A percentile compares a stretch with the other conserved stretches of the same genome.
These are phyloP conservation scores for Filosporella fistucella DNA, from an alignment of 495 filamentous ascomycete species.

Conservation along the genomic window DNA sequence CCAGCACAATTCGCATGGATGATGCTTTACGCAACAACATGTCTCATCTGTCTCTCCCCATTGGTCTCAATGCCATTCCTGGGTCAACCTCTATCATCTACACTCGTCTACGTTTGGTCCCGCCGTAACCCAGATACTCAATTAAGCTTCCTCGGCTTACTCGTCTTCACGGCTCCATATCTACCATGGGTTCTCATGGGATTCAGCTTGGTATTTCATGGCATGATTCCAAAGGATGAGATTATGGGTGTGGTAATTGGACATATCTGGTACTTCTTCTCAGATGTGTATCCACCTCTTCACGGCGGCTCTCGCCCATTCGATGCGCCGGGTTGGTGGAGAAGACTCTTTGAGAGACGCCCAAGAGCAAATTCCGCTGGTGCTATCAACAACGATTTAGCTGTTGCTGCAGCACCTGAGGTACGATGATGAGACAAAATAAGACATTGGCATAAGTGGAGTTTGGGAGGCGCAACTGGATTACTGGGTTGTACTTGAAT, in stretches of 20 bases:
- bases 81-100: conserved; percentile 82
- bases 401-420: conserved; percentile 39
- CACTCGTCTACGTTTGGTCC: conserved; percentile 97
- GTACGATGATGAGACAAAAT: too few species aligned
- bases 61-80: conserved; percentile 86
- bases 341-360: conserved; percentile 68
- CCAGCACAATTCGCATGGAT: conserved; percentile 95
- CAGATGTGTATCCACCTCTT: conserved; percentile 89
- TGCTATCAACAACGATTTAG: conserved; percentile 47
- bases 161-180: conserved; percentile 92
- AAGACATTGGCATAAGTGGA: too few species aligned
- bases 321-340: conserved; percentile 91
- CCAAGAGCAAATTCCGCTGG: conserved; percentile 40
- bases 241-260: conserved; percentile 92
- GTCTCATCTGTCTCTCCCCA: conserved; percentile 76
- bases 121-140: conserved; percentile 88
- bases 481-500: too few species aligned
- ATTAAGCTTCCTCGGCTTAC: conserved; percentile 82
- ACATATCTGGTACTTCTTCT: conserved; percentile 98
- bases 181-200: conserved; percentile 95
- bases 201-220: conserved; percentile 82
- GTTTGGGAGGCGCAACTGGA: too few species aligned
- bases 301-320: conserved; percentile 81
- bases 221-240: conserved; percentile 89
- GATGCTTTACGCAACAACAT: conserved; percentile 73